Base-by-base conservation (phyloP, 2,329 filamentous ascomycete species). In the Cercospora canescens region DNA sequence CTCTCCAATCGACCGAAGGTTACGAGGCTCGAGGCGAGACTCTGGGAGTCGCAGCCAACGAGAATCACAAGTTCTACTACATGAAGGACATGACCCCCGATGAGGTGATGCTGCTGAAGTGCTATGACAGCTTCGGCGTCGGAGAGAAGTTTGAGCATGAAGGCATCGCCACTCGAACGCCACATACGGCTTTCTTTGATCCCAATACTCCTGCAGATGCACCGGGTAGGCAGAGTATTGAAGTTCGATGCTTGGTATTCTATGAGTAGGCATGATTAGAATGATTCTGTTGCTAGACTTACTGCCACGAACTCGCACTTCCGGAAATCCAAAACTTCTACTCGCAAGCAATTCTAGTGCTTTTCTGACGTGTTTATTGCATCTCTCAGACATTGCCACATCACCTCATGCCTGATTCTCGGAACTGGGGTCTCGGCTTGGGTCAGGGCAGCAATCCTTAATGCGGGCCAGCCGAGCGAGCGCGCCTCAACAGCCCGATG, bases 191-290 rank as follows among this genome's bases (percentile, higher is more conserved):
- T 0, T 97, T 97, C 79, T 82, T 85, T 41, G 91, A 97, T 76
- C 89, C 91, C 1, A 82, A 89, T 66, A 92, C 91, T 1, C 86
- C 88, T 2, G 80, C 84, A 18, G 90, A 89, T 54, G 92, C 91
- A 4, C 87, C 88, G 69, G 86, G 86, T 0, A 85, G 93, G 70
- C 91, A 96, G 82, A 96, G 92, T 76, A 96, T 97, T 75, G 93
- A 97, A 78, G 91, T 96, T 18, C 84, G 93, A 71, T 89, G 91
- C 37, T 82, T 97, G 77, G 91, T 97, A 0, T 96, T 97, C 28
- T 68, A 68, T 52, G 66, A 66, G 37, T 63, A 56, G 52, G 12
- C 45, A 34, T 24, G 52, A 34, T 11, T 32, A 24, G n/a, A 35
- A 6, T 56, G 52, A 18, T 35, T 34, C 8, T 35, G 18, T 35